These are phyloP conservation scores for Ophiostoma australiae DNA, from an alignment of 2,329 filamentous ascomycete genomes.

Conservation along the genomic window DNA sequence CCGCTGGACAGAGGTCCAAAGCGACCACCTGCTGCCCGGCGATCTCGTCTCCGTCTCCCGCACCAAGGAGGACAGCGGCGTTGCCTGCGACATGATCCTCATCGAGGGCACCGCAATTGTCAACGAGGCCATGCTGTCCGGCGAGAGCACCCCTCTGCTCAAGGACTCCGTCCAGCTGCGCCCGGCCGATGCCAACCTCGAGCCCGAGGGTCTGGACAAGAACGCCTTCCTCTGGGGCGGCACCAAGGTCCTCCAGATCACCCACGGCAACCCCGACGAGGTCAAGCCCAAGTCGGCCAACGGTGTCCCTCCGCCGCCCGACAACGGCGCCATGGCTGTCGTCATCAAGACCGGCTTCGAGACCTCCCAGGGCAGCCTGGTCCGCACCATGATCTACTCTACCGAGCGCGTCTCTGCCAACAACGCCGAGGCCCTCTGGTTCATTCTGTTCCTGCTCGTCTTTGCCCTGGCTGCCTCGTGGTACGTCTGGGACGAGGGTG, in stretches of 20 bases:
- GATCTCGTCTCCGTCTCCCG: constrained; percentile 88
- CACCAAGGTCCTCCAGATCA: constrained; percentile 94
- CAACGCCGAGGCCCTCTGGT: constrained; percentile 91
- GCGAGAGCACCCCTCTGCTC: constrained; percentile 91
- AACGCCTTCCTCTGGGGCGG: constrained; percentile 95
- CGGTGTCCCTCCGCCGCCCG: constrained; percentile 77
- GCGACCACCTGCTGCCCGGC: constrained; percentile 86
- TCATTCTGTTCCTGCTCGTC: constrained; percentile 92
- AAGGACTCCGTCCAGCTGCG: constrained; percentile 94
- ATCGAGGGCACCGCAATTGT: constrained; percentile 95
- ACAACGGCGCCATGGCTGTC: constrained; percentile 88
- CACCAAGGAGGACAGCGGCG: constrained; percentile 94
- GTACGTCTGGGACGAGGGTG: constrained; percentile 98
- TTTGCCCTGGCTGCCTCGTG: constrained; percentile 96
- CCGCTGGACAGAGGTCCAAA: constrained; percentile 83
- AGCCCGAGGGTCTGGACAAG: constrained; percentile 90
- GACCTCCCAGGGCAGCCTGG: constrained; percentile 94
- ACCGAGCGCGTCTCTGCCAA: constrained; percentile 98
- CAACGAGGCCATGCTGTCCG: constrained; percentile 98
- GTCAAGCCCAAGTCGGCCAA: constrained; percentile 66
- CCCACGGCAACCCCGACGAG: constrained; percentile 75
- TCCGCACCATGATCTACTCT: constrained; percentile 99
- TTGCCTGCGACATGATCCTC: constrained; percentile 94
- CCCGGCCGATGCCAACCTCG: constrained; percentile 71
- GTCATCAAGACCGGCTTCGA: constrained; percentile 98